Evolutionary conservation across 2,329 filamentous ascomycete genomes (phyloP).

Genomic region (Aspergillus melleus): DNA sequence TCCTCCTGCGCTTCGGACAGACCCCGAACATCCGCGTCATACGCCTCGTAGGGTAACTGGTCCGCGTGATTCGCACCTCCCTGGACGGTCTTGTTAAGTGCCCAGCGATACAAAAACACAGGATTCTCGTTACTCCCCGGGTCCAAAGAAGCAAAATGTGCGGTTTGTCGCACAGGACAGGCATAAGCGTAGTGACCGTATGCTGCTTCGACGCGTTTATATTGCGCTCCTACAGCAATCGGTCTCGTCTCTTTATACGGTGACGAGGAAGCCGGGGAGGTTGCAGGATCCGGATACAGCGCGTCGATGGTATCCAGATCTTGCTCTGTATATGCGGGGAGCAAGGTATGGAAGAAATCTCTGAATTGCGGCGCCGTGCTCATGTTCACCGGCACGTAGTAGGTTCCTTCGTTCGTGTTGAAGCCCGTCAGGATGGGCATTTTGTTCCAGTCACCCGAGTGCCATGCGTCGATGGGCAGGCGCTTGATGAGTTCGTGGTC

Average conservation of each 20-base stretch:
- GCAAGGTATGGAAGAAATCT: constrained; percentile 60
- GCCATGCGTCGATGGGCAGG: constrained; percentile 62
- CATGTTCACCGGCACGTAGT: constrained; percentile 59
- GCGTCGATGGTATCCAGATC: constrained; percentile 58
- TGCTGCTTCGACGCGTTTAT: constrained; percentile 52
- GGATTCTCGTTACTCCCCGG: constrained; percentile 28
- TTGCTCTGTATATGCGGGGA: constrained; percentile 55
- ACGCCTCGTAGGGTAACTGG: constrained; percentile 51
- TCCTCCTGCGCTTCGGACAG: constrained; percentile 44
- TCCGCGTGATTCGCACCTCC: constrained; percentile 52
- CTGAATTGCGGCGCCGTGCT: constrained; percentile 55
- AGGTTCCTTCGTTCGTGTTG: constrained; percentile 67
- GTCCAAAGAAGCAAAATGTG: constrained; percentile 34
- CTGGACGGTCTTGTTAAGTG: constrained; percentile 45
- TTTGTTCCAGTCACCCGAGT: constrained; percentile 52
- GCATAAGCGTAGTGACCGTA: constrained; percentile 54
- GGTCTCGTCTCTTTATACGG: constrained; percentile 25
- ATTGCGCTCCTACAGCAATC: constrained; percentile 49
- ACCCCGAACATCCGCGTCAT: constrained; percentile 33
- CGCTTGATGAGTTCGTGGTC: constrained; percentile 61
- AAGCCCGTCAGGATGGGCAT: constrained; percentile 69
- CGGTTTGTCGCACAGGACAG: constrained; percentile 50
- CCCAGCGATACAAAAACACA: constrained; percentile 58
- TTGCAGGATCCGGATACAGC: constrained; percentile 63
- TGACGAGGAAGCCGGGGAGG: too few relatives aligned